Evolutionary conservation across 1,284 basidiomycete species (phyloP).

Genomic region (Stereum hirsutum): DNA sequence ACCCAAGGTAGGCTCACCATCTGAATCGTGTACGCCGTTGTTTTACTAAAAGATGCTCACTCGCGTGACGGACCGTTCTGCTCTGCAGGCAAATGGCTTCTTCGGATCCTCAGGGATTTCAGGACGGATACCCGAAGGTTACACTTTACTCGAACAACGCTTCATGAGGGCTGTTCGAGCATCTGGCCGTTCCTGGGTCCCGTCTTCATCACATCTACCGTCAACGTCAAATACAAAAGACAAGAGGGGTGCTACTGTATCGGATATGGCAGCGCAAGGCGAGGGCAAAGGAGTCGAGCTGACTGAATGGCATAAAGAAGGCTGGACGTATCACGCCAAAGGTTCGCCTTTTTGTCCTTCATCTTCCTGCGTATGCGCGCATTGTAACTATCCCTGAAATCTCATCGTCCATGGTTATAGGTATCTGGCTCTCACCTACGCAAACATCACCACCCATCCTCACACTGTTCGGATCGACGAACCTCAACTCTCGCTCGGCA

Average conservation of each 20-base stretch:
- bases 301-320: slow-evolving; percentile 81
- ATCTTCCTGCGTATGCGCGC: not conserved
- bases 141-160: slow-evolving; percentile 79
- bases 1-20: slow-evolving; percentile 54
- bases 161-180: slow-evolving; percentile 68
- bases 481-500: slow-evolving; percentile 88
- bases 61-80: not conserved
- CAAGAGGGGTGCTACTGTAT: not conserved
- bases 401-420: slow-evolving; percentile 27
- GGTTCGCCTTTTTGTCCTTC: slow-evolving; percentile 44
- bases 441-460: slow-evolving; percentile 47
- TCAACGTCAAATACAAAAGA: slow-evolving; percentile 10
- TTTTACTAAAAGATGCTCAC: not conserved
- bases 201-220: too few relatives aligned
- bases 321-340: slow-evolving; percentile 99
- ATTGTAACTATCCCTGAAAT: not conserved
- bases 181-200: slow-evolving; percentile 40
- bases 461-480: slow-evolving; percentile 93
- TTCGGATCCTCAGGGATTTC: slow-evolving; percentile 85
- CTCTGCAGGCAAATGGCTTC: slow-evolving; percentile 85
- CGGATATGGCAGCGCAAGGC: not conserved
- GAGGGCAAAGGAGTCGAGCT: slow-evolving; percentile 48
- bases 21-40: not conserved
- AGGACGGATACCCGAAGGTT: slow-evolving; percentile 90
- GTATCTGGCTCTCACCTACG: slow-evolving; percentile 77